phyloP scores from a whole-genome alignment of 108 stramenopile species.

The Cylindrotheca fusiformis region DNA sequence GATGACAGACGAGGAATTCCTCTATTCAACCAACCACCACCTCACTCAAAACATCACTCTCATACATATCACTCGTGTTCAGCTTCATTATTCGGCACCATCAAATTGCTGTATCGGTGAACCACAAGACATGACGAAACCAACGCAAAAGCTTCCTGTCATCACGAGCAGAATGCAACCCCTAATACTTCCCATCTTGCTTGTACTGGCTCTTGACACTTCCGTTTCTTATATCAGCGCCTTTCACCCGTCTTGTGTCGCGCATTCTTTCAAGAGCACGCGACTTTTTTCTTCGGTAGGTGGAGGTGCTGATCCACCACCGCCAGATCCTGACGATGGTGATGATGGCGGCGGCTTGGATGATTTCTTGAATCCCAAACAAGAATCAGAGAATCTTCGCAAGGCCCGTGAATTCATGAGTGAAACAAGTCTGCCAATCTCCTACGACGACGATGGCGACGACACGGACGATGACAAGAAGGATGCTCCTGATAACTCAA shows the following conservation, averaged over 20 bases:
- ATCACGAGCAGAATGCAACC: too few species aligned
- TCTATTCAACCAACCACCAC: too few species aligned
- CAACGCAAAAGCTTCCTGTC: neutral
- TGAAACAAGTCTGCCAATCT: slow-evolving; percentile 51
- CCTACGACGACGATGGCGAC: slow-evolving; percentile 22
- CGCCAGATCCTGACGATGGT: slow-evolving; percentile 6
- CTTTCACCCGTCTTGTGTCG: too few species aligned
- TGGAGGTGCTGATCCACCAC: slow-evolving; percentile 16
- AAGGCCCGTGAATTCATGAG: slow-evolving; percentile 50
- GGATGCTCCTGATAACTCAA: slow-evolving; percentile 2
- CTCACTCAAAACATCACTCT: too few species aligned
- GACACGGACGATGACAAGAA: slow-evolving; percentile 9
- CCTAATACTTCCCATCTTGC: too few species aligned
- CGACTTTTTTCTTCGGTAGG: slow-evolving; percentile 32
- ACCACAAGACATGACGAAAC: neutral
- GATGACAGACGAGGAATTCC: too few species aligned
- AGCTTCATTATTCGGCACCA: too few species aligned
- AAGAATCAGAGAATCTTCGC: slow-evolving; percentile 50
- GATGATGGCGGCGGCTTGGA: slow-evolving; percentile 14
- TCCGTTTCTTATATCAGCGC: too few species aligned
- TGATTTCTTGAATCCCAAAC: slow-evolving; percentile 35
- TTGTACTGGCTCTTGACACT: too few species aligned
- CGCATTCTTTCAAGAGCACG: too few species aligned
- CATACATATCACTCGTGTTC: too few species aligned
- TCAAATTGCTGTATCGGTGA: too few species aligned